These are phyloP conservation scores for Boletus sensibilis DNA, from an alignment of 768 basidiomycete genomes.

Conservation along the genomic window DNA sequence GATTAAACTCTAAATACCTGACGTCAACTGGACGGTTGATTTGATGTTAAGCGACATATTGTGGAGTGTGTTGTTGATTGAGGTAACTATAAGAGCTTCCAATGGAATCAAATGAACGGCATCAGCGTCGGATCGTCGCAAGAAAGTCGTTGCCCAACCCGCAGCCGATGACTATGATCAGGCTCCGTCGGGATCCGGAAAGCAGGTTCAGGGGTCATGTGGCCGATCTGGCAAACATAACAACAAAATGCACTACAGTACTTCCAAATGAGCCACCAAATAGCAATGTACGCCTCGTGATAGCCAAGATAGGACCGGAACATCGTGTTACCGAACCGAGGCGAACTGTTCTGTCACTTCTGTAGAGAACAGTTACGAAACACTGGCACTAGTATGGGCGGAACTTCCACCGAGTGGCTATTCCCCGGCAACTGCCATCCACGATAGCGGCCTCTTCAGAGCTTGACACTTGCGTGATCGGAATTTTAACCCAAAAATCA, in stretches of 20 bases:
- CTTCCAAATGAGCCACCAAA: not conserved
- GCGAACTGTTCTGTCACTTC: not conserved
- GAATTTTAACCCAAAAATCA: constrained; percentile 3
- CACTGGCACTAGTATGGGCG: constrained; percentile 1
- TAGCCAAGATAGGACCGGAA: not conserved
- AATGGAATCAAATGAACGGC: constrained; percentile 5
- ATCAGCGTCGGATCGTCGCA: constrained; percentile 3
- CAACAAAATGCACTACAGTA: not conserved
- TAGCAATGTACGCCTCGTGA: not conserved
- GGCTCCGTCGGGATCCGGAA: constrained; percentile 6
- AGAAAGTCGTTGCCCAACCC: not conserved
- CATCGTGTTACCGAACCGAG: constrained; percentile 1
- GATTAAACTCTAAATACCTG: constrained; percentile 30
- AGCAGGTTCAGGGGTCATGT: not conserved
- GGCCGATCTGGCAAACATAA: not conserved
- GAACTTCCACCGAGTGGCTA: constrained; percentile 15
- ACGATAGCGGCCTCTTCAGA: not conserved
- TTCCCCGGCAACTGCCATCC: not conserved
- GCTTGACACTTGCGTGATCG: constrained; percentile 1
- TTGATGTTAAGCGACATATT: constrained; percentile 31
- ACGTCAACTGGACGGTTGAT: constrained; percentile 34
- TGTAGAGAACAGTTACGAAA: constrained; percentile 11
- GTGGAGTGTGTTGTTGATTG: constrained; percentile 8
- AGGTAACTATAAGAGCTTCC: constrained; percentile 10
- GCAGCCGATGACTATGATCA: not conserved